Base-by-base conservation (phyloP, 805 yeast genomes). In the Brettanomyces sp. region DNA sequence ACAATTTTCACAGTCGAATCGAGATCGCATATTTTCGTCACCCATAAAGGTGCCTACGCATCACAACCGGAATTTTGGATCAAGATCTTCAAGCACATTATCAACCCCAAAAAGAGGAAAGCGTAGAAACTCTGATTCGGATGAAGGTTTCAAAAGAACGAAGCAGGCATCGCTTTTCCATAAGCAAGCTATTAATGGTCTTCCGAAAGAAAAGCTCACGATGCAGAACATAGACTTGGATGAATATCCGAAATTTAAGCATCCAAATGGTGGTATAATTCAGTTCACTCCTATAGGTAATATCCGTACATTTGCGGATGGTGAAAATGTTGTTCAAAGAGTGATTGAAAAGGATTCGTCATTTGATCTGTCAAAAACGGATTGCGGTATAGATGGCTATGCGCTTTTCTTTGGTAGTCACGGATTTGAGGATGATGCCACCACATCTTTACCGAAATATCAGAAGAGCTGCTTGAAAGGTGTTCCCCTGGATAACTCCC, bases 231-330 rank as follows among this genome's bases (percentile, higher is more conserved):
- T 60, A 21, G 54, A 62, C 43, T 43, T 63, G 14, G 62, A 67
- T 36, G 80, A 76, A 46, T 77, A 76, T 70, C 80, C 84, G 12
- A 65, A 71, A 47, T 78, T 74, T 52, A 68, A 68, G 44, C 83
- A 77, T 51, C 84, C 84, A 2, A 77, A 77, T 11, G 84, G 84
- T 8, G 84, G 84, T 0, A 67, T 67, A 30, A 73, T 78, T 41
- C 79, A 77, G 56, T 73, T 78, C 47, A 77, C 83, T 1, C 83
- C 84, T 23, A 70, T 80, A 65, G 84, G 84, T n/a, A 75, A 77
- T 42, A 63, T 78, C 37, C 63, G 83, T 50, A 67, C 71, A 2
- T 61, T 59, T 50, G 21, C 65, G 25, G 62, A 69, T 33, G 67
- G 65, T 32, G 68, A 68, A 41, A 78, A 78, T 45, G 70, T 72